phyloP scores from a whole-genome alignment of 225 moss, liverwort and hornwort species.

The Sphagnum contortum region DNA sequence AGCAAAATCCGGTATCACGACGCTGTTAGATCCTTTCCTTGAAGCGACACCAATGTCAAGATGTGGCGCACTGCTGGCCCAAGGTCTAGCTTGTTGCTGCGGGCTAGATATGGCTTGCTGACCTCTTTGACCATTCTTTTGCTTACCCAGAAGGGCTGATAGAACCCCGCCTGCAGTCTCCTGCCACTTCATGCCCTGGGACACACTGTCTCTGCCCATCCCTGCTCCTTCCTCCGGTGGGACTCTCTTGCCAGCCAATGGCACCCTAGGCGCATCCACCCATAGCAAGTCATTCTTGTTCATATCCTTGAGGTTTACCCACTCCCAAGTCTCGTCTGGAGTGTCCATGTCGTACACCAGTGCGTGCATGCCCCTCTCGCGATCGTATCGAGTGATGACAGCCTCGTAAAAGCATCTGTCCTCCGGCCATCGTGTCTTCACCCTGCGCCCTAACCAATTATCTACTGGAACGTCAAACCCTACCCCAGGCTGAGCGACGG shows the following conservation, averaged over 20 bases:
- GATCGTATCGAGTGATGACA: constrained; percentile 13
- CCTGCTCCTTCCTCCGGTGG: background rate
- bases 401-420: constrained; percentile 16
- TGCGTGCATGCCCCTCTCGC: constrained; percentile 8
- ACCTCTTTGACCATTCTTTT: constrained; percentile 8
- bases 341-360: constrained; percentile 14
- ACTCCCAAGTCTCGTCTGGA: constrained; percentile 8
- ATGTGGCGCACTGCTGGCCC: constrained; percentile 1
- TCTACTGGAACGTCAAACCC: constrained; percentile 5
- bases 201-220: constrained; percentile 4
- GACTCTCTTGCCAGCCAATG: background rate
- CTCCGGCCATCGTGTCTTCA: constrained; percentile 7
- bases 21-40: background rate
- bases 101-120: constrained; percentile 5
- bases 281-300: constrained; percentile 11
- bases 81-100: constrained; percentile 2
- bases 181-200: constrained; percentile 8
- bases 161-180: constrained; percentile 1
- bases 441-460: constrained; percentile 3
- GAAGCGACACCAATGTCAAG: background rate
- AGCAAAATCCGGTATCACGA: constrained; percentile 1
- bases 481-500: background rate
- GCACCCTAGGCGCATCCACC: constrained; percentile 2
- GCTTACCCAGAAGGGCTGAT: constrained; percentile 1
- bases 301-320: constrained; percentile 13